Base-by-base conservation (phyloP, 148 eudicot species). In the Fagopyrum tataricum region DNA sequence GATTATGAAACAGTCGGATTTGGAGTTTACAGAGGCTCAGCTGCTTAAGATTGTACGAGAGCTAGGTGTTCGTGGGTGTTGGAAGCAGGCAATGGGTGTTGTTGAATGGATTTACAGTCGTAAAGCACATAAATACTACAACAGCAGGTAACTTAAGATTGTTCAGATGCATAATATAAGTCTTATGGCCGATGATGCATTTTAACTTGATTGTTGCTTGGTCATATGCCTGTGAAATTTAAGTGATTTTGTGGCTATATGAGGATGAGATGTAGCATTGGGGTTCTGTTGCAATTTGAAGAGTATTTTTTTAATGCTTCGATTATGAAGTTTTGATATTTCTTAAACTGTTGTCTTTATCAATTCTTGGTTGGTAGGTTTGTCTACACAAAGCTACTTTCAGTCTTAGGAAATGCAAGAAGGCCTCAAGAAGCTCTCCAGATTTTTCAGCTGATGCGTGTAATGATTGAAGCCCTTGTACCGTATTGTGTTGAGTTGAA, bases 361-460 rank as follows among this genome's bases (percentile, higher is more conserved):
- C 74, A 20, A 44, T 66, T 31, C 24, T 18, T 39, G 44, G 68
- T 58, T 56, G 78, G 68, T 77, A 95, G 98, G 89, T 95, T 88
- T 84, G 98, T 95, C 18, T 91, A 91, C 83, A 91, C 98, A 49
- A 95, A 95, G 75, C 85, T 95, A 49, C 86, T 95, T 76, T 83
- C 90, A 59, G 93, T 95, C 74, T 90, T 95, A 73, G 93, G 97
- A 47, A 88, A 87, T 78, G 88, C 92, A 76, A 85, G 87, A 76
- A 91, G 84, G 77, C 88, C 97, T 44, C 78, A 72, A 61, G 97
- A 91, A 84, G 97, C 97, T 80, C 96, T 91, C 76, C 83, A 74
- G 80, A 83, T 95, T 76, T 95, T 90, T 70, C 80, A 87, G 76
- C 73, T 83, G 72, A 95, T 95, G 98, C 90, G 83, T 62, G 98